These are phyloP conservation scores for Pseudozyma tsukubaensis DNA, from an alignment of 1,284 basidiomycete species.

Conservation along the genomic window DNA sequence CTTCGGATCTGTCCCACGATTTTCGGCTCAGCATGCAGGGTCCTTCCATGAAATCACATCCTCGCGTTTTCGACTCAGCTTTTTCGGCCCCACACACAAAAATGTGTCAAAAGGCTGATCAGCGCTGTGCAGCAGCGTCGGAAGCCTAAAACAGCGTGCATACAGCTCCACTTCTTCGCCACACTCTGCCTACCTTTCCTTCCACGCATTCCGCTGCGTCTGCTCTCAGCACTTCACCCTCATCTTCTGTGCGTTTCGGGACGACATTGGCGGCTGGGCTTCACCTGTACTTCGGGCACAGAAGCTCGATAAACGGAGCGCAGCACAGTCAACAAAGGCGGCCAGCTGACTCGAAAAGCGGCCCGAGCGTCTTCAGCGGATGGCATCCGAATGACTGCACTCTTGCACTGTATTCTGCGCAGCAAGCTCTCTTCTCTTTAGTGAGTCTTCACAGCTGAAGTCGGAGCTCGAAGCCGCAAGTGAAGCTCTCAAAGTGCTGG, in stretches of 20 bases:
- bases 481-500: too few species aligned
- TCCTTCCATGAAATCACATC: neutral
- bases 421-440: neutral
- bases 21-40: too few species aligned
- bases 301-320: too few species aligned
- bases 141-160: neutral
- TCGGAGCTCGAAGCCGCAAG: too few species aligned
- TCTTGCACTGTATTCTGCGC: neutral
- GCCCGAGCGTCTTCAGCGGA: neutral
- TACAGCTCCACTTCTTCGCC: neutral
- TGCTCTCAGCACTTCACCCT: neutral
- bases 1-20: too few species aligned
- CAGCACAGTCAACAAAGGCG: neutral
- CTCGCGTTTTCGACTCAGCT: slow-evolving; percentile 1
- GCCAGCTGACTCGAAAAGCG: neutral
- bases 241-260: too few species aligned
- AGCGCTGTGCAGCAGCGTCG: too few species aligned
- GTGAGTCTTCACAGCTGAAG: too few species aligned
- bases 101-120: slow-evolving; percentile 31
- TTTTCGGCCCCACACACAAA: too few species aligned
- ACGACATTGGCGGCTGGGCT: too few species aligned
- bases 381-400: neutral
- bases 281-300: too few species aligned
- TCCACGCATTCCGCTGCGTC: neutral
- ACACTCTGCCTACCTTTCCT: too few species aligned